Percentiles rank a stretch among this genome's conserved stretches.
Conservation (phyloP, 2,329 filamentous ascomycete species). For the Colletotrichum higginsianum region DNA sequence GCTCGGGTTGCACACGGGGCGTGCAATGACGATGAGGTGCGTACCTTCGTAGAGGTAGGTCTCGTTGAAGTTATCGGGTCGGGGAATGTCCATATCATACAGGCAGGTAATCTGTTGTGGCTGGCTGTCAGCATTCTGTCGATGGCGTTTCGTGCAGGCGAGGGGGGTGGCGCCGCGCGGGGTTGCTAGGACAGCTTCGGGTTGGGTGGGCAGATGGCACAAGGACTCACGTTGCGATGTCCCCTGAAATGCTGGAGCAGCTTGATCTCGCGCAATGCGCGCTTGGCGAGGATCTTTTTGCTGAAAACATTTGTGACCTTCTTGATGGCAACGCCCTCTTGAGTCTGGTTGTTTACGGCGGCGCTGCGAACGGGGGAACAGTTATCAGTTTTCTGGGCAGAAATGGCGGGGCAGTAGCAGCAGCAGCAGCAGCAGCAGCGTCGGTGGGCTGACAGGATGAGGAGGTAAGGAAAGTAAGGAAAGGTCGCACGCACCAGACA, state of each 20-base stretch:
- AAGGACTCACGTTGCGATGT: conserved; percentile 80
- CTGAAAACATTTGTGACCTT: conserved; percentile 99
- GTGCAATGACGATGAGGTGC: conserved; percentile 46
- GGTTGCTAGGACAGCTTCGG: conserved; percentile 6
- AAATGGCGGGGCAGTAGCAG: conserved; percentile 43
- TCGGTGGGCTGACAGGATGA: conserved; percentile 17
- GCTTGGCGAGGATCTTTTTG: conserved; percentile 99
- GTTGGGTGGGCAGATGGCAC: background rate
- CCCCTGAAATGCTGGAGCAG: conserved; percentile 97
- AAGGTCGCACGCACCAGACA: conserved; percentile 81
- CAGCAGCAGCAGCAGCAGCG: conserved; percentile 16
- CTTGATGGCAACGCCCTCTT: conserved; percentile 97
- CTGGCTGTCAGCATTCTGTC: conserved; percentile 22
- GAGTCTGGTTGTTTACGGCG: conserved; percentile 90
- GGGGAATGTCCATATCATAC: conserved; percentile 99
- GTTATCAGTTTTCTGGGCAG: conserved; percentile 38
- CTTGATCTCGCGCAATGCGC: conserved; percentile 98
- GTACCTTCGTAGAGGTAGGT: conserved; percentile 98
- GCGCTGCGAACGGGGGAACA: conserved; percentile 70
- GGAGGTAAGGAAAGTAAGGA: conserved; percentile 10
- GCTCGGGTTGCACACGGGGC: conserved; percentile 9
- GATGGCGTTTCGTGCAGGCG: conserved; percentile 34
- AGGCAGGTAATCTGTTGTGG: conserved; percentile 89
- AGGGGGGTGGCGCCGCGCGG: conserved; percentile 27
- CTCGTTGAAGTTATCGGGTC: conserved; percentile 98